Percentiles rank a stretch among this genome's conserved stretches.
phyloP scores from a whole-genome alignment of 2,329 filamentous ascomycete species.

The Penicillium sp. region DNA sequence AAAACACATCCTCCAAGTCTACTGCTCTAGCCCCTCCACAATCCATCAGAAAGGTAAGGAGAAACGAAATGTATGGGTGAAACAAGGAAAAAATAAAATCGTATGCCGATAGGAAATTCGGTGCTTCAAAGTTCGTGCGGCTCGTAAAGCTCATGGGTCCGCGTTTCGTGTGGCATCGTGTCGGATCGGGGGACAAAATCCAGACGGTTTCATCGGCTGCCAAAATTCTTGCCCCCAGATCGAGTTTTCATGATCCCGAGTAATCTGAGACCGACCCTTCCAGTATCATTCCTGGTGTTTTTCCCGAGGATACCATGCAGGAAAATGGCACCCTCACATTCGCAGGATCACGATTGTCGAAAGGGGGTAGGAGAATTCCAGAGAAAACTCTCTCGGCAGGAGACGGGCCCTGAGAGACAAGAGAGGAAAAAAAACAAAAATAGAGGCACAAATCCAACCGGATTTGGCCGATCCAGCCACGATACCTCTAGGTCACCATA shows the following conservation, averaged over 20 bases:
- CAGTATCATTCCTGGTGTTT: background rate
- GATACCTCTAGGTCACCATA: slow-evolving; percentile 9
- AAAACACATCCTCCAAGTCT: background rate
- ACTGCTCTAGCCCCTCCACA: slow-evolving; percentile 4
- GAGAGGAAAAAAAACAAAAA: background rate
- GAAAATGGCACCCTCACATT: background rate
- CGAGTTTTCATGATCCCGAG: background rate
- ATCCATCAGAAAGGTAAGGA: slow-evolving; percentile 15
- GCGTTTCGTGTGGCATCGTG: slow-evolving; percentile 32
- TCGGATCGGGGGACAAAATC: slow-evolving; percentile 16
- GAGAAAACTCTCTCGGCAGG: background rate
- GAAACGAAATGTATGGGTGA: slow-evolving; percentile 13
- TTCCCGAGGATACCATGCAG: background rate
- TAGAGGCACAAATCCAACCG: slow-evolving; percentile 2
- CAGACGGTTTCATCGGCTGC: slow-evolving; percentile 7
- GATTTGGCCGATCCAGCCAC: slow-evolving; percentile 14
- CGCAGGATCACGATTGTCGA: background rate
- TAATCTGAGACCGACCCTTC: background rate
- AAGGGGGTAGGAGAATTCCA: background rate
- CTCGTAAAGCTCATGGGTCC: slow-evolving; percentile 35
- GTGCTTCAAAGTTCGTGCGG: slow-evolving; percentile 29
- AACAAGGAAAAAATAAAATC: slow-evolving; percentile 13
- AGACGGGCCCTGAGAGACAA: background rate
- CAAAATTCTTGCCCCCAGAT: background rate
- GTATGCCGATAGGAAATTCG: slow-evolving; percentile 21